Percentiles rank a stretch among this genome's conserved stretches.
These are phyloP conservation scores for Cyclotella atomus DNA, from an alignment of 108 stramenopile species.

Conservation along the genomic window DNA sequence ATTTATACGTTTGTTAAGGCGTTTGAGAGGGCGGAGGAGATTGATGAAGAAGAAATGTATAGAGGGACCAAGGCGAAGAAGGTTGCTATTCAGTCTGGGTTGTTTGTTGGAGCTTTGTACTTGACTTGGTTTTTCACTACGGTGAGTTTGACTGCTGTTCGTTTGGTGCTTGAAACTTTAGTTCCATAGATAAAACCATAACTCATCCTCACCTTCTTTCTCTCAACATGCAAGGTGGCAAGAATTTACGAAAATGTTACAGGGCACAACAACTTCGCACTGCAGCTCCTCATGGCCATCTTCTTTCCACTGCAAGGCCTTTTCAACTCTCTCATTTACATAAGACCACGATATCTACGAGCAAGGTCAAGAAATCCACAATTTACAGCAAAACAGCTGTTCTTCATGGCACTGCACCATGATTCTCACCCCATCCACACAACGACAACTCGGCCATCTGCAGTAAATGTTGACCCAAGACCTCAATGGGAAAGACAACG, in stretches of 20 bases:
- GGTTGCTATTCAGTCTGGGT: slow-evolving; percentile 40
- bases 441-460: neutral
- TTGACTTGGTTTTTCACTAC: slow-evolving; percentile 54
- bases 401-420: slow-evolving; percentile 27
- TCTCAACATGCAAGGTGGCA: slow-evolving; percentile 4
- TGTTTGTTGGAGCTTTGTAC: slow-evolving; percentile 52
- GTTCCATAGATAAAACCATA: neutral
- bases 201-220: neutral
- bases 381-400: neutral
- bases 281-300: slow-evolving; percentile 47
- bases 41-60: slow-evolving; percentile 7
- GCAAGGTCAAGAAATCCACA: slow-evolving; percentile 33
- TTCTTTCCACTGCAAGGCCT: slow-evolving; percentile 69
- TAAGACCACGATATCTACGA: slow-evolving; percentile 50
- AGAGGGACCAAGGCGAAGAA: slow-evolving; percentile 30
- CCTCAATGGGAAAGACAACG: neutral
- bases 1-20: slow-evolving; percentile 39
- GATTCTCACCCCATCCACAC: slow-evolving; percentile 30
- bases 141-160: slow-evolving; percentile 8
- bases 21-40: slow-evolving; percentile 10
- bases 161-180: neutral
- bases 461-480: neutral
- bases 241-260: slow-evolving; percentile 36
- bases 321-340: slow-evolving; percentile 57
- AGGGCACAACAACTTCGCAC: slow-evolving; percentile 23